Percentiles rank a stretch among this genome's conserved stretches.
Evolutionary conservation across 1,139 yeast genomes (phyloP).

Genomic region (Yamadazyma oceani): DNA sequence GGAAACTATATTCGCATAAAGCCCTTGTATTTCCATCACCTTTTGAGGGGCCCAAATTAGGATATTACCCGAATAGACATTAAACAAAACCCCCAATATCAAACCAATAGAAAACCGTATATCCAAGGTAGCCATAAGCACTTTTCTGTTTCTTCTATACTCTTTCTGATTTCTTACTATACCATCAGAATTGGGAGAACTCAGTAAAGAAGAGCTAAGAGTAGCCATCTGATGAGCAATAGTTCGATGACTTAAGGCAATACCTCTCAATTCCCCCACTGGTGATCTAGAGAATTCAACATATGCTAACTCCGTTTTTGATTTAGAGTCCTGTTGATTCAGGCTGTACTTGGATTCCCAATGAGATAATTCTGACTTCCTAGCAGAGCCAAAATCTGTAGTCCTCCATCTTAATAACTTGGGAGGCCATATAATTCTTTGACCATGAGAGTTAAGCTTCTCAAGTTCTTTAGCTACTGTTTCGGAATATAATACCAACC

Average conservation of each 20-base stretch:
- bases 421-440: constrained; percentile 42
- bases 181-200: constrained; percentile 54
- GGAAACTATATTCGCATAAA: constrained; percentile 80
- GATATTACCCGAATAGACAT: constrained; percentile 82
- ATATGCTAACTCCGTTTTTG: constrained; percentile 74
- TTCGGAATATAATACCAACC: constrained; percentile 79
- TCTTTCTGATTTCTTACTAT: constrained; percentile 33
- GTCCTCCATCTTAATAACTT: constrained; percentile 74
- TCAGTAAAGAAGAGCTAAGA: constrained; percentile 64
- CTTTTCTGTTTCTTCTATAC: constrained; percentile 30
- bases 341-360: constrained; percentile 28
- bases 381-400: constrained; percentile 78
- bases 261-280: constrained; percentile 89
- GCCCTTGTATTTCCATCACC: constrained; percentile 79
- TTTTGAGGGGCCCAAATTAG: constrained; percentile 78
- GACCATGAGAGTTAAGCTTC: constrained; percentile 43
- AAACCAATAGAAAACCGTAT: constrained; percentile 86
- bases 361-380: constrained; percentile 35
- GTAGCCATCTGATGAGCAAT: constrained; percentile 86
- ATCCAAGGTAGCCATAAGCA: constrained; percentile 73
- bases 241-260: constrained; percentile 87
- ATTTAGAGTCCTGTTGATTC: constrained; percentile 20
- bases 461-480: constrained; percentile 71
- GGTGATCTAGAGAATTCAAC: constrained; percentile 92
- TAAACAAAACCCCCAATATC: constrained; percentile 75